Base-by-base conservation (phyloP, 352 stramenopile genomes). In the Phytophthora meadii region DNA sequence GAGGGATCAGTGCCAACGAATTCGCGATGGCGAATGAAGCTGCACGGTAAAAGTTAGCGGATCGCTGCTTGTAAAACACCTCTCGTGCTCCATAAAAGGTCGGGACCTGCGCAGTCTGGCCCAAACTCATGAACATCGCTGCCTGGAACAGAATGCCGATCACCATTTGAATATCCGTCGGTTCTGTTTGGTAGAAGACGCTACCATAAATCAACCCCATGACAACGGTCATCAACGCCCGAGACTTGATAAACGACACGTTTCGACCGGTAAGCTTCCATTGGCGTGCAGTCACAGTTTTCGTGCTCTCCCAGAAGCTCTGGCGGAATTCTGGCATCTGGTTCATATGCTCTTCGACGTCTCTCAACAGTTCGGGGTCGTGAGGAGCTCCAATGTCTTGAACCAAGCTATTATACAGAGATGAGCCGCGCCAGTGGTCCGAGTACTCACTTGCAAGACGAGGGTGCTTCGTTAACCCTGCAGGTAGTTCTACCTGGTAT, bases 1-100 rank as follows among this genome's bases (percentile, higher is more conserved):
- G 66, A 24, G 77, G 59, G 19, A 82, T 64, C 19, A 76, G 37
- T 1, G 58, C 54, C 22, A 78, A 44, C 32, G 54, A 62, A 12
- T 70, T 72, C 5, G 60, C 80, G 34, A 92, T 53, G 12, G 88
- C 76, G 53, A 94, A 97, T 7, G 81, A 74, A 5, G 77, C 81
- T n/a, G 89, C 41, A 5, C 81, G 82, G 52, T 89, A 90, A 54
- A 97, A 96, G 52, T 93, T 92, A 15, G 76, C 70, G 22, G 79
- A 83, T 5, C 71, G 68, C 34, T 94, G 89, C 54, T 93, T 96
- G 80, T 95, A 95, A 62, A 93, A 97, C 1, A 90, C 51, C 4
- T 76, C 73, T 11, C 80, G 76, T 3, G 63, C 72, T 11, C 75
- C 77, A 55, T 95, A 89, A 47, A 97, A 89, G 9, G 82, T 84